Base-by-base conservation (phyloP, 148 eudicot species). In the Cornus controversa region DNA sequence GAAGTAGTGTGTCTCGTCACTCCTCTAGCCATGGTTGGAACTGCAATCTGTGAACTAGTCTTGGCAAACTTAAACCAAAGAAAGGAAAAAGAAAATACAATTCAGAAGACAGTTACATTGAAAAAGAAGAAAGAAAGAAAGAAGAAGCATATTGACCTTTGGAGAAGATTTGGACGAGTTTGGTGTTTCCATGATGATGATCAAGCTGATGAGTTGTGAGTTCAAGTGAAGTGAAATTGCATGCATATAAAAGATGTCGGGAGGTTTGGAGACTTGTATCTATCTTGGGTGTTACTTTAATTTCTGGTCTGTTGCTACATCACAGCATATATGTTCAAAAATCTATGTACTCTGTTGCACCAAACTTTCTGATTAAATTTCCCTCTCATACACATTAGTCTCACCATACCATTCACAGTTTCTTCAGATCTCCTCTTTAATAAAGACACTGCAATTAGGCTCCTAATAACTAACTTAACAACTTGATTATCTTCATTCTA, bases 351-450 rank as follows among this genome's bases (percentile, higher is more conserved):
- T 85, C 81, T 63, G 1, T 60, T 86, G 47, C 75, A 91, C 93
- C 96, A 89, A 91, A 91, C 96, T 81, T 90, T 87, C 88, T 87
- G 90, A 85, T 87, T 76, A 82, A 81, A 88, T 69, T 82, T 88
- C 86, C 71, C 88, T 75, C 81, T 85, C 90, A 80, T 47, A 14
- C 22, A 57, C 34, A 28, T 27, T 69, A 27, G 36, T 66, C 69
- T 26, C 26, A 66, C 65, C 42, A 28, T 31, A 14, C 37, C 70
- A 47, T 9, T 28, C 67, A 18, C 23, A 42, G 67, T 77, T 69
- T 36, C 79, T 77, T 77, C 79, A 77, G 34, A 77, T 34, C 36
- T 69, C 79, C 31, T 40, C 73, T 34, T 77, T 77, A 47, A 76
- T 66, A 50, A 20, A 76, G n/a, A 23, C 45, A 53, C 28, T 76